A percentile compares a stretch with the other conserved stretches of the same genome.
These are phyloP conservation scores for Ophiocordyceps camponoti-saundersi DNA, from an alignment of 2,329 filamentous ascomycete genomes.

Conservation along the genomic window DNA sequence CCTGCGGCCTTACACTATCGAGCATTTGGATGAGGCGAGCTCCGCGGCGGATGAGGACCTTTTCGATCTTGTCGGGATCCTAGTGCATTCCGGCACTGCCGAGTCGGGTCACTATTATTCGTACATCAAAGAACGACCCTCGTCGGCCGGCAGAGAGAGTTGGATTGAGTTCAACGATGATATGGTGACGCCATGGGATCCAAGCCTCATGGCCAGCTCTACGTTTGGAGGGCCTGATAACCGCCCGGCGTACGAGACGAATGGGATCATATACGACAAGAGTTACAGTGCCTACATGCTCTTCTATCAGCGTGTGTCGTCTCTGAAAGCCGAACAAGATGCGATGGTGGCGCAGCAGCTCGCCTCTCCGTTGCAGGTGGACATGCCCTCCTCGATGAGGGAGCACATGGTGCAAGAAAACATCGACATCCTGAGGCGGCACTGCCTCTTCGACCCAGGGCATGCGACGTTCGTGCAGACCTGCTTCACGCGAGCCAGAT, in stretches of 20 bases:
- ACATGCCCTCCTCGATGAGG: conserved; percentile 26
- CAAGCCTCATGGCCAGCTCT: conserved; percentile 50
- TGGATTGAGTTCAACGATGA: conserved; percentile 97
- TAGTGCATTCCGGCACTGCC: conserved; percentile 84
- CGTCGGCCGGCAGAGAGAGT: conserved; percentile 23
- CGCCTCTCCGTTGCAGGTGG: conserved; percentile 21
- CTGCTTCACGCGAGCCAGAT: conserved; percentile 40
- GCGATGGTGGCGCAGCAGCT: conserved; percentile 17
- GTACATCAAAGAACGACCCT: conserved; percentile 68
- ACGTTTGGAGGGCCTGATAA: conserved; percentile 65
- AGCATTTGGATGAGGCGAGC: conserved; percentile 52
- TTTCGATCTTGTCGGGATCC: conserved; percentile 87
- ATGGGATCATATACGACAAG: conserved; percentile 41
- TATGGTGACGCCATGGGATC: conserved; percentile 61
- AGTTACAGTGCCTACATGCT: conserved; percentile 90
- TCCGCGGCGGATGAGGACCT: conserved; percentile 43
- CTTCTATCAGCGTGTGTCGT: conserved; percentile 75
- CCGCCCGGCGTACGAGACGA: conserved; percentile 25
- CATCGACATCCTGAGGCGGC: conserved; percentile 52
- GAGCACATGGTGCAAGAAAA: conserved; percentile 58
- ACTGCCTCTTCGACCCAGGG: conserved; percentile 60
- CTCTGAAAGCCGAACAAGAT: conserved; percentile 37
- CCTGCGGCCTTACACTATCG: conserved; percentile 80
- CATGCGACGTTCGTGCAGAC: conserved; percentile 51
- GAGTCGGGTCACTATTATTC: conserved; percentile 97